Base-by-base conservation (phyloP, 352 stramenopile species). In the Globisporangium lucens region DNA sequence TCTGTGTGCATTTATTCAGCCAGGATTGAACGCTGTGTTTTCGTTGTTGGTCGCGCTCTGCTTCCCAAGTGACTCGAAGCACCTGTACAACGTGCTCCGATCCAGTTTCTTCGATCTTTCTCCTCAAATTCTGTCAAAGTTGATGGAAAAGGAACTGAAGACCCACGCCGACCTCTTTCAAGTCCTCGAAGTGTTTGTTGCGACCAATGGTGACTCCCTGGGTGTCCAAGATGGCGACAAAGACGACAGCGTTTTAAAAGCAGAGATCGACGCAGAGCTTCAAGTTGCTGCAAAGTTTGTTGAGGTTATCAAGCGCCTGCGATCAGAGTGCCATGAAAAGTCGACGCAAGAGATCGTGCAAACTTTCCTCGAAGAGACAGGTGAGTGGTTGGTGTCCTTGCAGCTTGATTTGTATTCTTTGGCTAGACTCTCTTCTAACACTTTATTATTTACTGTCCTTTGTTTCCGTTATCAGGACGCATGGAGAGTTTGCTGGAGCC, bases 41-140 rank as follows among this genome's bases (percentile, higher is more conserved):
- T 92, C 86, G 43, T 65, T 94, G 33, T 67, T 94, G 27, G 83
- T 87, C 36, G 80, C 82, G 12, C 75, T 94, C 10, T 83, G 75
- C 63, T 87, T 71, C 46, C 83, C 86, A 1, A 90, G 75, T 46
- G 83, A 94, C 58, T 89, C 86, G 10, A 80, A 80, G 10, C 80
- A 92, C 56, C 61, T 94, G 10, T 94, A 94, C 73, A 92, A 92
- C 51, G 75, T 94, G 7, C 69, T 94, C 24, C 82, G 86, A 3
- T 94, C 86, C 13, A 74, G 82, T 10, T 87, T 73, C 56, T 79
- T 91, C 57, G 66, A 57, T 22, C 82, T 94, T n/a, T 76, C 86
- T 17, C 64, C 82, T 2, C 67, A 81, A 27, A 51, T 90, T 10
- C 63, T 94, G 2, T 91, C 83, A 4, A 72, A 70, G 56, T 63